Evolutionary conservation across 2,329 filamentous ascomycete genomes (phyloP), one percentile per base, ranked within the genome.

Genomic region (Botrytis elliptica): DNA sequence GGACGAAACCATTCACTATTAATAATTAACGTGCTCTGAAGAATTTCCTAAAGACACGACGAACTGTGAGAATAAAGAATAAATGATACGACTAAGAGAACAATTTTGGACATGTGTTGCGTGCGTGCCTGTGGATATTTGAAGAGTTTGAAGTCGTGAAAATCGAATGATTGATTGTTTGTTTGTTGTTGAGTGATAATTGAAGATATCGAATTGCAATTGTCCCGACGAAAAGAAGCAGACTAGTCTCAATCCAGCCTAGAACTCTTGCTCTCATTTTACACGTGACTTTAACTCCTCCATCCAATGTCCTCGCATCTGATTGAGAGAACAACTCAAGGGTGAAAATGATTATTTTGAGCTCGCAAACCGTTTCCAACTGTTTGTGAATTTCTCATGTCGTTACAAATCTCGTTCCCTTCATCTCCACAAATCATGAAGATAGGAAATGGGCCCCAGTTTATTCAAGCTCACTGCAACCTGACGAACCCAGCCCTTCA

Each of bases 1-100:
- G 29, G 70, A 42, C 68, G 70, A 72, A 72, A 72, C 70, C 60
- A 44, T 36, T 16, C 62, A 29, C 40, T 72, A 57, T 67, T 44
- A 14, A 65, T 42, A 46, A 72, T 40, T 25, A 33, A 49, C 33
- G 44, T 40, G 42, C 44, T 65, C 60, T 42, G 59, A 71, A 29
- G 59, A 42, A 16, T 55, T 40, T 29, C 36, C 14, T n/a, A 40
- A 40, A 52, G 64, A 67, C 64, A 40, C 25, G 65, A 68, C 25
- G 25, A 55, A 68, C 20, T 55, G 0, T 40, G 33, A 55, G 36
- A 42, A 40, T 29, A 5, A 8, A 52, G 33, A 40, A 57, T 33
- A 6, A 9, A 20, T 42, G 10, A 25, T 42, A 42, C 66, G 6
- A 57, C 22, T 3, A 25, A 6, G n/a, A 42, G 66, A 57, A 68